A percentile compares a stretch with the other conserved stretches of the same genome.
Conservation (phyloP, 148 eudicot species). For the Agrostemma githago region DNA sequence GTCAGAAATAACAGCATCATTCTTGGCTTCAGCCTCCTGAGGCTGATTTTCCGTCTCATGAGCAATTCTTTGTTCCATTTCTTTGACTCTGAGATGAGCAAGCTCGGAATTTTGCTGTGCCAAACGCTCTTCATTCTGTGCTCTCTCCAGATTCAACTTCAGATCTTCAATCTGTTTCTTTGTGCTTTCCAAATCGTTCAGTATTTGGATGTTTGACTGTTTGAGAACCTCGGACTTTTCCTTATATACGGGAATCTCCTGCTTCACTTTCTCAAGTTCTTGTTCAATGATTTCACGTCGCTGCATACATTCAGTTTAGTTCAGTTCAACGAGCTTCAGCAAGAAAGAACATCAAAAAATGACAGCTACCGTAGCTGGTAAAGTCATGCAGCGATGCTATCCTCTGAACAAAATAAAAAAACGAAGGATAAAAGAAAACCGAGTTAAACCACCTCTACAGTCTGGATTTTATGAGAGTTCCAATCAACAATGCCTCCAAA, state of each 20-base stretch:
- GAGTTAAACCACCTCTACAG: conserved; percentile 61
- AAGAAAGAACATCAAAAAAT: not conserved
- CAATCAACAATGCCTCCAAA: conserved; percentile 96
- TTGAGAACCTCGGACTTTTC: conserved; percentile 67
- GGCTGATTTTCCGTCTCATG: conserved; percentile 81
- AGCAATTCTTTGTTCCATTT: conserved; percentile 84
- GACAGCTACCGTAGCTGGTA: not conserved
- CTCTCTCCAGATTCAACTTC: conserved; percentile 79
- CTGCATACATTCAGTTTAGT: conserved; percentile 27
- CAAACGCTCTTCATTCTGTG: conserved; percentile 73
- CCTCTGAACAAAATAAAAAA: not conserved
- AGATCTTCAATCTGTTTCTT: conserved; percentile 78
- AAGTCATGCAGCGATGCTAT: not conserved
- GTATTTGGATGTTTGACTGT: conserved; percentile 46
- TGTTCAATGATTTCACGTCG: conserved; percentile 54
- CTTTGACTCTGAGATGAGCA: conserved; percentile 77
- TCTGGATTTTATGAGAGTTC: conserved; percentile 82
- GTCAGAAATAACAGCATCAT: conserved; percentile 57
- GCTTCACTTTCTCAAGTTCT: conserved; percentile 59
- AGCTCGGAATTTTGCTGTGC: conserved; percentile 92
- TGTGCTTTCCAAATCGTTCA: conserved; percentile 75
- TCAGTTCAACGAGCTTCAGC: not conserved
- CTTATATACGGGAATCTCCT: conserved; percentile 69
- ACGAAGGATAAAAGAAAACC: not conserved
- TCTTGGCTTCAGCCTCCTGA: conserved; percentile 68